Conservation (phyloP, 2,329 filamentous ascomycete genomes). For the Calonectria henricotiae region DNA sequence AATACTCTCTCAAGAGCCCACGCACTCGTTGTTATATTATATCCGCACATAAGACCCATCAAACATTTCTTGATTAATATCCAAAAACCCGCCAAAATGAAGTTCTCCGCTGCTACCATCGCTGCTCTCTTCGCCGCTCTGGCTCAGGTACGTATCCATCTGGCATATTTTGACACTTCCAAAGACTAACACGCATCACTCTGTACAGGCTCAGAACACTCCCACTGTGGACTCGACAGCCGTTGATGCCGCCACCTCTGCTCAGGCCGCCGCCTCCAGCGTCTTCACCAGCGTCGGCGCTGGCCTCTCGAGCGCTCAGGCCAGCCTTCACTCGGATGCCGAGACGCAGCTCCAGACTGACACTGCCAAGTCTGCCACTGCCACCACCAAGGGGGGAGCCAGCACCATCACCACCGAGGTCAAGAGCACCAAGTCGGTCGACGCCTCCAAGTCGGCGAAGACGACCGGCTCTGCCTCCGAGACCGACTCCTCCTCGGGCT, state of each 20-base stretch:
- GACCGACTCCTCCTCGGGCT: slow-evolving; percentile 44
- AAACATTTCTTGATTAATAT: slow-evolving; percentile 35
- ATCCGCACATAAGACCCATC: background rate
- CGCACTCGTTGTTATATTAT: slow-evolving; percentile 8
- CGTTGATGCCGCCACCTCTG: slow-evolving; percentile 20
- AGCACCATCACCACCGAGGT: slow-evolving; percentile 7
- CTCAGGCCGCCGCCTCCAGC: slow-evolving; percentile 10
- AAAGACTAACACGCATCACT: slow-evolving; percentile 6
- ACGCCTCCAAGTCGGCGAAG: slow-evolving; percentile 30
- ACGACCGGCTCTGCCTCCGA: slow-evolving; percentile 25
- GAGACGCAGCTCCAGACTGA: slow-evolving; percentile 21
- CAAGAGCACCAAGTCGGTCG: slow-evolving; percentile 33
- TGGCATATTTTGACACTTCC: too few relatives aligned
- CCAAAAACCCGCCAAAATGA: slow-evolving; percentile 52
- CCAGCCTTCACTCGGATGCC: slow-evolving; percentile 3
- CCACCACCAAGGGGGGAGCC: slow-evolving; percentile 8
- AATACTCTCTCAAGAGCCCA: slow-evolving; percentile 10
- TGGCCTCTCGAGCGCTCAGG: slow-evolving; percentile 17
- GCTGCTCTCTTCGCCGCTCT: slow-evolving; percentile 51
- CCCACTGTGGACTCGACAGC: slow-evolving; percentile 29
- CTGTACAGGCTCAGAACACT: slow-evolving; percentile 27
- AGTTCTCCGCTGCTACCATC: slow-evolving; percentile 55
- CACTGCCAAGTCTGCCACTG: slow-evolving; percentile 4
- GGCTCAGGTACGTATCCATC: slow-evolving; percentile 27
- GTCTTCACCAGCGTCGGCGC: slow-evolving; percentile 14